phyloP scores from a whole-genome alignment of 2,329 filamentous ascomycete genomes.

The Emydomyces testavorans region DNA sequence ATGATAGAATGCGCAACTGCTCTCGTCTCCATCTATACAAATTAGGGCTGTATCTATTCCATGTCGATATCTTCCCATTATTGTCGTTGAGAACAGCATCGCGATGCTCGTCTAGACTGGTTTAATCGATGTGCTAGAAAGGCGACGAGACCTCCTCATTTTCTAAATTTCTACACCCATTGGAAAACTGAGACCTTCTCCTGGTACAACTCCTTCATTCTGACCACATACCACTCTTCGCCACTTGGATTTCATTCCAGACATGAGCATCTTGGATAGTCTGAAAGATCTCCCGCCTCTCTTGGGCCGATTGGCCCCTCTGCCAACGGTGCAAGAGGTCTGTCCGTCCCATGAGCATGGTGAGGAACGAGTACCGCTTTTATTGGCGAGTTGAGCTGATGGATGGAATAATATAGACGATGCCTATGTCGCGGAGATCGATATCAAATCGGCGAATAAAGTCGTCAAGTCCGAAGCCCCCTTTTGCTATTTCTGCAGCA shows the following conservation, averaged over 20 bases:
- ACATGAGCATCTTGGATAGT: neutral
- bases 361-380: conserved; percentile 18
- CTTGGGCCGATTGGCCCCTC: conserved; percentile 27
- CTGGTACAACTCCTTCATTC: neutral
- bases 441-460: conserved; percentile 34
- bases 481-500: neutral
- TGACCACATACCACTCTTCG: neutral
- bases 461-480: conserved; percentile 31
- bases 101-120: no score
- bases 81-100: no score
- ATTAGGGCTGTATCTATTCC: conserved; percentile 3
- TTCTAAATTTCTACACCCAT: no score
- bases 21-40: neutral
- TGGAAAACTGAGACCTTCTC: neutral
- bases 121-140: neutral
- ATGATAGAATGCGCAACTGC: no score
- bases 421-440: conserved; percentile 36
- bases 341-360: conserved; percentile 32
- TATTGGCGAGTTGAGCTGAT: conserved; percentile 7
- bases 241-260: neutral
- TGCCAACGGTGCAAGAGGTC: conserved; percentile 37
- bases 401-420: conserved; percentile 25
- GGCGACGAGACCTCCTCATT: no score
- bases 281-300: conserved; percentile 24
- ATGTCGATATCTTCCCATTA: no score